Evolutionary conservation across 2,329 filamentous ascomycete genomes (phyloP).

Genomic region (Cercospora janseana): DNA sequence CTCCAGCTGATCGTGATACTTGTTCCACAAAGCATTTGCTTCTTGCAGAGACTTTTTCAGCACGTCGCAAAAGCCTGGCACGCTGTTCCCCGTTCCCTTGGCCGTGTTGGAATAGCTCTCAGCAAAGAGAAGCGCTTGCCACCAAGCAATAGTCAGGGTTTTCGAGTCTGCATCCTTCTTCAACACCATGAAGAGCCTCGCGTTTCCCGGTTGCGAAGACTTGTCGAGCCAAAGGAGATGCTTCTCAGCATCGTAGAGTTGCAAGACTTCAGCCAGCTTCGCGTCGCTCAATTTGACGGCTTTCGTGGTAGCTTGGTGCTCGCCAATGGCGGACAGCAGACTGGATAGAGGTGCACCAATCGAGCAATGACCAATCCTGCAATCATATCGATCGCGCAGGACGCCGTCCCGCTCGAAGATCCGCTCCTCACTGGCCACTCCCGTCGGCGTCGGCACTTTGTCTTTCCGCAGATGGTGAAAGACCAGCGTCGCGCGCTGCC

Average conservation of each 20-base stretch:
- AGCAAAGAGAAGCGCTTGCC: slow-evolving; percentile 55
- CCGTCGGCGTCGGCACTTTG: slow-evolving; percentile 59
- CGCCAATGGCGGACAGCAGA: slow-evolving; percentile 27
- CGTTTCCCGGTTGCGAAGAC: slow-evolving; percentile 35
- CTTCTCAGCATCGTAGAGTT: slow-evolving; percentile 44
- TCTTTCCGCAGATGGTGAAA: slow-evolving; percentile 55
- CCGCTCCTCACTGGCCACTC: slow-evolving; percentile 60
- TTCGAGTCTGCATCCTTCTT: slow-evolving; percentile 55
- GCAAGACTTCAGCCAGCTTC: slow-evolving; percentile 46
- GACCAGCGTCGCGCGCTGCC: slow-evolving; percentile 79
- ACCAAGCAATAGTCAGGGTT: slow-evolving; percentile 61
- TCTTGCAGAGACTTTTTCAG: slow-evolving; percentile 40
- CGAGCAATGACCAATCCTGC: slow-evolving; percentile 53
- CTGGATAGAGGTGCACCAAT: slow-evolving; percentile 48
- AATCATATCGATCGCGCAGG: slow-evolving; percentile 53
- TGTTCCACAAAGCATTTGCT: slow-evolving; percentile 43
- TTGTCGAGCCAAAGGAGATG: slow-evolving; percentile 61
- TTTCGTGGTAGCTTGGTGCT: slow-evolving; percentile 34
- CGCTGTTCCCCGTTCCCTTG: background rate
- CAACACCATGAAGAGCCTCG: slow-evolving; percentile 56
- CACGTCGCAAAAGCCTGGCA: slow-evolving; percentile 35
- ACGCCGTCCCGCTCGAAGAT: slow-evolving; percentile 65
- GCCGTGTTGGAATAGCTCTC: slow-evolving; percentile 14
- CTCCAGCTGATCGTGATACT: slow-evolving; percentile 44
- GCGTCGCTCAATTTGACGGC: slow-evolving; percentile 15